Conservation (phyloP, 2,329 filamentous ascomycete genomes). For the Talaromyces sp. region DNA sequence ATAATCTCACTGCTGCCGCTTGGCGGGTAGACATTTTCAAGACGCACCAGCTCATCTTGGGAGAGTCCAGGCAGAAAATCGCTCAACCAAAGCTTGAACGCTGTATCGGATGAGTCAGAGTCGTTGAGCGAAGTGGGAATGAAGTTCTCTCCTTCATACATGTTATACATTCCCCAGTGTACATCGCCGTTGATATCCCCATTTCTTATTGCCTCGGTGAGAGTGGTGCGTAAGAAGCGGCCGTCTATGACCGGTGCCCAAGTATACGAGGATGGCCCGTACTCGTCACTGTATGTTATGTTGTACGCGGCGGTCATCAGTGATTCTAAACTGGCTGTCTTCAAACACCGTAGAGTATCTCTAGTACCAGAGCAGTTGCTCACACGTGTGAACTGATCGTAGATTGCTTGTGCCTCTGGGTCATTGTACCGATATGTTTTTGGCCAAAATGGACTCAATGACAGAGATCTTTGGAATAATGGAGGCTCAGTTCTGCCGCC, state of each 20-base stretch:
- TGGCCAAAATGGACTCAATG: neutral
- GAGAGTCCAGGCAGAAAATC: neutral
- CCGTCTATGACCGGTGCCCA: constrained; percentile 61
- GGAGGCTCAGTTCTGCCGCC: neutral
- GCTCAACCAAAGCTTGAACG: neutral
- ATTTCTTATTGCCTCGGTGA: constrained; percentile 44
- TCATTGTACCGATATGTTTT: neutral
- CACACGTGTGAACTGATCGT: neutral
- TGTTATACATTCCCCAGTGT: constrained; percentile 58
- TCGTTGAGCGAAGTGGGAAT: constrained; percentile 49
- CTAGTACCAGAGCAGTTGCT: neutral
- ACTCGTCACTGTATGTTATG: constrained; percentile 50
- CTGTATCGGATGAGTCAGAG: neutral
- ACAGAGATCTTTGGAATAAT: neutral
- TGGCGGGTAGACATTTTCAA: neutral
- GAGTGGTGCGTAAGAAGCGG: constrained; percentile 47
- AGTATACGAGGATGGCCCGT: constrained; percentile 55
- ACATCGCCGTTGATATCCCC: constrained; percentile 45
- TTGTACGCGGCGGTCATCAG: constrained; percentile 52
- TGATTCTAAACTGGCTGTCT: constrained; percentile 18
- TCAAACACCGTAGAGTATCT: neutral
- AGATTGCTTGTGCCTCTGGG: neutral
- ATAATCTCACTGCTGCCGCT: constrained; percentile 40
- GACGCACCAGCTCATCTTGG: neutral
- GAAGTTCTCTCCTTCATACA: constrained; percentile 62